A percentile compares a stretch with the other conserved stretches of the same genome.
Evolutionary conservation across 345 rosid genomes (phyloP).

Genomic region (Heritiera fomes): DNA sequence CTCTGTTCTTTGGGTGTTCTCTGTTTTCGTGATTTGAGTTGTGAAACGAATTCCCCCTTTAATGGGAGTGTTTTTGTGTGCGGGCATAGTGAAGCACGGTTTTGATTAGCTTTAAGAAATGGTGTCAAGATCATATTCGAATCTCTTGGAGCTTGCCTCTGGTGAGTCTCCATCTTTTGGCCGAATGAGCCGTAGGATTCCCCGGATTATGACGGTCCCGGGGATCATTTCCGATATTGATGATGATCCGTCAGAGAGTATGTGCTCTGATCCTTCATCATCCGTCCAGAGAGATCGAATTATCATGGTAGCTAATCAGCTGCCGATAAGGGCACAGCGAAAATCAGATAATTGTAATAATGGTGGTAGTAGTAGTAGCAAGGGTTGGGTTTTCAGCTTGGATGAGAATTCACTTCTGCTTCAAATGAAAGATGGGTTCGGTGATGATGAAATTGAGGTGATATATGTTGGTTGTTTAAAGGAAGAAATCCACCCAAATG

Average conservation of each 20-base stretch:
- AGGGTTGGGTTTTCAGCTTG: slow-evolving; percentile 73
- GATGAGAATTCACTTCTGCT: slow-evolving; percentile 75
- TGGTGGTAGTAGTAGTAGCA: slow-evolving; percentile 20
- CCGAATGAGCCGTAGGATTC: slow-evolving; percentile 72
- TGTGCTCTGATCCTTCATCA: slow-evolving; percentile 60
- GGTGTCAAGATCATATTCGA: slow-evolving; percentile 91
- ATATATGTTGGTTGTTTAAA: slow-evolving; percentile 80
- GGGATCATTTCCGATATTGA: slow-evolving; percentile 77
- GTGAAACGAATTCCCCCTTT: neutral
- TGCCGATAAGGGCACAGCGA: slow-evolving; percentile 69
- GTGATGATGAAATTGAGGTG: slow-evolving; percentile 64
- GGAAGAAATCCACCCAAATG: slow-evolving; percentile 75
- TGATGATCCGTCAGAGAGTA: slow-evolving; percentile 63
- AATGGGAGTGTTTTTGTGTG: slow-evolving; percentile 15
- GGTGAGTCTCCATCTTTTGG: slow-evolving; percentile 77
- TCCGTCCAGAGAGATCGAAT: slow-evolving; percentile 57
- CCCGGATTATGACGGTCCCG: slow-evolving; percentile 85
- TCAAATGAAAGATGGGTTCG: slow-evolving; percentile 79
- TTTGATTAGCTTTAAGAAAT: slow-evolving; percentile 33
- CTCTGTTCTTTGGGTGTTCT: neutral
- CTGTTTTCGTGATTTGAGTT: neutral
- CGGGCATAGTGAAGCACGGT: slow-evolving; percentile 3
- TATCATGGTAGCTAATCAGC: slow-evolving; percentile 81
- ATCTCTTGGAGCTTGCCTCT: slow-evolving; percentile 80
- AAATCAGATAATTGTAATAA: slow-evolving; percentile 41